Base-by-base conservation (phyloP, 345 rosid genomes). In the Arabidopsis suecica region DNA sequence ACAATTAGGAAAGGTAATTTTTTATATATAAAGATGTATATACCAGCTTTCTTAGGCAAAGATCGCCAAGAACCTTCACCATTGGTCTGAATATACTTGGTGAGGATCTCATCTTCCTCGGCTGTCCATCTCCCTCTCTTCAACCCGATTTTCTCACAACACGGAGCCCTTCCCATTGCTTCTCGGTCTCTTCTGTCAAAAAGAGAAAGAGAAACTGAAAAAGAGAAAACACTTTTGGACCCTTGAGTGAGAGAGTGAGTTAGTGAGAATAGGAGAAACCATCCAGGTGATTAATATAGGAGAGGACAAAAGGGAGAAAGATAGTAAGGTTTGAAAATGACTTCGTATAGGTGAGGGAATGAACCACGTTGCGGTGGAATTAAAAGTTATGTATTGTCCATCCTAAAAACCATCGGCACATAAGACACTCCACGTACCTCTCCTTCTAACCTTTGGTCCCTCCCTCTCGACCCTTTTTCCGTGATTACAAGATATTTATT, bases 41-140 rank as follows among this genome's bases (percentile, higher is more conserved):
- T 82, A 93, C 97, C 97, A 44, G 98, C 96, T 78, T 91, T 86
- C 78, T 85, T 88, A 78, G 98, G 93, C 22, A 93, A 82, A 30
- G 97, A 88, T 57, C 91, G 82, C 97, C 98, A 93, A 3, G 89
- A 88, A 40, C 98, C 96, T 78, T 91, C 91, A 4, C 97, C 98
- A 76, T 89, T 80, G 47, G 82, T 79, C 23, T 81, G 89, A 69
- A 91, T 89, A 78, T 89, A 91, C 7, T 68, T 82, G 47, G 87
- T 79, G 68, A 91, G 77, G 23, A 84, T 75, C 75, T 83, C 81
- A 77, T 93, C 98, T 85, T 93, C 98, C 70, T 89, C 94, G 0
- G 86, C 78, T 0, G 94, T 89, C 97, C 97, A 93, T 79, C 96
- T 85, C 12, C 97, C 98, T 75, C 67, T 88, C 86, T 84, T 93